Base-by-base conservation (phyloP, 192 early-diverging fungal species). In the Pilaira anomala region DNA sequence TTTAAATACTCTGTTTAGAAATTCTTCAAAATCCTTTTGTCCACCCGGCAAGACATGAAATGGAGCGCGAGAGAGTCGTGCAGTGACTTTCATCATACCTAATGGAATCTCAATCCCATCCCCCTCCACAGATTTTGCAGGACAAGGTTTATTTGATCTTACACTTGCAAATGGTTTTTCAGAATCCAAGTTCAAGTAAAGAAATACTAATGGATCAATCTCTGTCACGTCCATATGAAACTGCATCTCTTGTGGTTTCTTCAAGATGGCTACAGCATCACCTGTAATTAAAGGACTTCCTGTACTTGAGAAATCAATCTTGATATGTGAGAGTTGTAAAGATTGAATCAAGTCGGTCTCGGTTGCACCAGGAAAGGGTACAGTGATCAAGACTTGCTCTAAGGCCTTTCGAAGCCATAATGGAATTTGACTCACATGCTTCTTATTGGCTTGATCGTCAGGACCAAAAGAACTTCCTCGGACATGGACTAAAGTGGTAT, bases 11-110 rank as follows among this genome's bases (percentile, higher is more conserved):
- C 55, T 49, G 19, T 67, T 48, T 11, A 76, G 21, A 50, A 76
- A 76, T 25, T 65, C 55, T 24, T 76, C 57, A 60, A 71, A 71
- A n/a, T 76, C 74, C 5, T 52, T 33, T 18, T 76, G 68, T 14
- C 46, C 42, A 8, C 64, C 73, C 7, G 57, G 63, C 14, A 71
- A 29, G 0, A 76, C 48, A 13, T 14, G 42, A 48, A 76, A 71
- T 7, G 74, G 74, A 9, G 65, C 74, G 9, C 36, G 45, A 12
- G 60, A n/a, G n/a, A 76, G 22, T 14, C 39, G 33, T 1, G 68
- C 66, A 0, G 45, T 21, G 0, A 76, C 69, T 44, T 40, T 56
- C 24, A 76, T 48, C 44, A 55, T 65, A 33, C 46, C 56, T 7
- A 50, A 30, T 3, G 13, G 3, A 39, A 58, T 19, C 11, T 39